Evolutionary conservation across 2,329 filamentous ascomycete species (phyloP).

Genomic region (Acephala macrosclerotiorum): DNA sequence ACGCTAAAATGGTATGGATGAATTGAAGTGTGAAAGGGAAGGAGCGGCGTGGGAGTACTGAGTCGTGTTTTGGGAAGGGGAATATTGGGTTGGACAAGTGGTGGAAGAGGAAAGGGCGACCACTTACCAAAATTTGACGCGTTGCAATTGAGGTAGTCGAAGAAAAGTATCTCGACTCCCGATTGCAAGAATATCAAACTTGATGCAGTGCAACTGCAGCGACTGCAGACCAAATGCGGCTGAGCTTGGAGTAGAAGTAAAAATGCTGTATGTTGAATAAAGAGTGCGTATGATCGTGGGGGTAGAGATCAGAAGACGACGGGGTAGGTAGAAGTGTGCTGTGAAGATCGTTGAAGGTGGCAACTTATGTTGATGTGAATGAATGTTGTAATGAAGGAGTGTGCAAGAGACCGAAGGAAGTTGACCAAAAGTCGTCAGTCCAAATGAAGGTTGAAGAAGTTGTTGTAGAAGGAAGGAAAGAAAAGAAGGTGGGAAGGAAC

Average conservation of each 20-base stretch:
- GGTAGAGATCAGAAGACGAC: neutral
- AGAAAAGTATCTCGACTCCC: neutral
- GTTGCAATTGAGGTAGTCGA: neutral
- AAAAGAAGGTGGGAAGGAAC: neutral
- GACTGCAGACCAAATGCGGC: neutral
- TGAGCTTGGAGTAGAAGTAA: neutral
- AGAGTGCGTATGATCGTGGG: neutral
- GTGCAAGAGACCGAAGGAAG: neutral
- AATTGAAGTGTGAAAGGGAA: neutral
- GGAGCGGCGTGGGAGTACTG: neutral
- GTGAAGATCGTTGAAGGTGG: neutral
- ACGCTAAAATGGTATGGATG: neutral
- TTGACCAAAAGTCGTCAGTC: neutral
- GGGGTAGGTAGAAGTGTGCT: neutral
- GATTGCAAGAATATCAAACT: neutral
- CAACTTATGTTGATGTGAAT: neutral
- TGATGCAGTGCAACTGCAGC: neutral
- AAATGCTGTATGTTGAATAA: constrained; percentile 1
- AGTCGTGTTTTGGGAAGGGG: neutral
- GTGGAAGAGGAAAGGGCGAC: neutral
- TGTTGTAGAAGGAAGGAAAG: neutral
- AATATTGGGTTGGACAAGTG: neutral
- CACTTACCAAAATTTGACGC: neutral
- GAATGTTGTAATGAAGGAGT: neutral
- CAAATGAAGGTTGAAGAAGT: neutral